Base-by-base conservation (phyloP, 1,284 basidiomycete genomes). In the Leccinum angustisporum region DNA sequence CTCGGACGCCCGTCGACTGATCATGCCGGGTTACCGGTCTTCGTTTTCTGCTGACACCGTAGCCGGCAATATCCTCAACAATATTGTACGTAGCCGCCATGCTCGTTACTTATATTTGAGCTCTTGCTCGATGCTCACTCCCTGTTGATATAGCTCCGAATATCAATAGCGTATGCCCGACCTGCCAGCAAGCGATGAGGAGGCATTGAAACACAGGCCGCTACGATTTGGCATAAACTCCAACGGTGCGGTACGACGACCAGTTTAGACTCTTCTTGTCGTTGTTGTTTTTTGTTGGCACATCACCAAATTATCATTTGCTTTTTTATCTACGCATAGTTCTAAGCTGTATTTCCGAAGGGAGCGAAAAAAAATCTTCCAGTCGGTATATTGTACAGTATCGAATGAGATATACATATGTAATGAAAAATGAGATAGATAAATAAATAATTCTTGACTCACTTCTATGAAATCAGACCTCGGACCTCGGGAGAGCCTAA, bases 31-130 rank as follows among this genome's bases (percentile, higher is more conserved):
- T 67, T 51, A 54, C 62, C 65, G 57, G 62, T 66, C 16, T 55
- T n/a, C 59, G 18, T 33, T 30, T 66, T 61, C 57, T 60, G 51
- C 61, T 61, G 48, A 43, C 34, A 31, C 21, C 54, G 11, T 52
- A 81, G 80, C 64, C 80, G 75, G 18, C 69, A 71, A 57, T 81
- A 70, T 54, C 80, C 80, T 16, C 78, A 82, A 57, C 78, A 80
- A 57, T 81, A 81, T 58, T 76, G 81, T 82, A 62, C 58, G 79
- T 67, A 9, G 14, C 8, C 11, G 25, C 11, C 27, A 13, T 30
- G n/a, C 5, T 25, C 0, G 1, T 27, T n/a, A 11, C 25, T 46
- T 33, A 9, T 14, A 30, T 13, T 30, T 7, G 34, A 36, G 34
- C 13, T 36, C 13, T 1, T 36, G 34, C 34, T 36, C n/a, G 30